These are phyloP conservation scores for Tulasnella sp. DNA, from an alignment of 768 basidiomycete genomes.

Conservation along the genomic window DNA sequence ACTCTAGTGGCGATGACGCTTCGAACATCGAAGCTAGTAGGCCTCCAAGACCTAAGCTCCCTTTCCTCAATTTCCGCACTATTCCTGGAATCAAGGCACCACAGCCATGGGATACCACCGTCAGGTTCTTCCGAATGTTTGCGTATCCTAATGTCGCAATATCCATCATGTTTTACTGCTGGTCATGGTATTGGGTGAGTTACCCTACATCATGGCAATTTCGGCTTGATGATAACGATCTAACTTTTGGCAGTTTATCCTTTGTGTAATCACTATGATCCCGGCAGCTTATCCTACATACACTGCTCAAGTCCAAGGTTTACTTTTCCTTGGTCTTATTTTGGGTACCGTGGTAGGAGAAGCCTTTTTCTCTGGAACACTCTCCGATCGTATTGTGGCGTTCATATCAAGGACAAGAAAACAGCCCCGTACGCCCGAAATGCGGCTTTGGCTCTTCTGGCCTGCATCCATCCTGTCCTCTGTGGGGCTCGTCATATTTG, in stretches of 20 bases:
- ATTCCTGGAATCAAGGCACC: conserved; percentile 4
- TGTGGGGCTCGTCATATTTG: conserved; percentile 15
- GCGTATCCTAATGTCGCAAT: conserved; percentile 16
- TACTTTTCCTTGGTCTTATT: conserved; percentile 16
- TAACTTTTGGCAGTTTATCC: conserved; percentile 12
- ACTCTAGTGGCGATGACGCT: not conserved
- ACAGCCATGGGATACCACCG: conserved; percentile 12
- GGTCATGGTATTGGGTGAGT: conserved; percentile 19
- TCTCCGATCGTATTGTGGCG: conserved; percentile 15
- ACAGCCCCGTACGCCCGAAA: conserved; percentile 11
- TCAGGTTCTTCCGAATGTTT: conserved; percentile 12
- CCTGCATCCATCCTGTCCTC: conserved; percentile 13
- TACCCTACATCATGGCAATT: not conserved
- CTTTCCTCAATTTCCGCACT: conserved; percentile 11
- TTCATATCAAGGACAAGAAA: conserved; percentile 3
- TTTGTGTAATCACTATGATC: conserved; percentile 18
- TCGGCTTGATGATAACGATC: not conserved
- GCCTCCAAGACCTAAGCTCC: not conserved
- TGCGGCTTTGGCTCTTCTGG: conserved; percentile 16
- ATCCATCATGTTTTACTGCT: conserved; percentile 18
- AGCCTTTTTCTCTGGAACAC: conserved; percentile 14
- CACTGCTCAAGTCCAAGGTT: conserved; percentile 14
- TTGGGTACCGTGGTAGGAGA: conserved; percentile 17
- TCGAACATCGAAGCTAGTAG: not conserved
- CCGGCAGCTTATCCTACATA: conserved; percentile 16